phyloP scores from a whole-genome alignment of 768 basidiomycete genomes.

The Boletus tylopilopsis region DNA sequence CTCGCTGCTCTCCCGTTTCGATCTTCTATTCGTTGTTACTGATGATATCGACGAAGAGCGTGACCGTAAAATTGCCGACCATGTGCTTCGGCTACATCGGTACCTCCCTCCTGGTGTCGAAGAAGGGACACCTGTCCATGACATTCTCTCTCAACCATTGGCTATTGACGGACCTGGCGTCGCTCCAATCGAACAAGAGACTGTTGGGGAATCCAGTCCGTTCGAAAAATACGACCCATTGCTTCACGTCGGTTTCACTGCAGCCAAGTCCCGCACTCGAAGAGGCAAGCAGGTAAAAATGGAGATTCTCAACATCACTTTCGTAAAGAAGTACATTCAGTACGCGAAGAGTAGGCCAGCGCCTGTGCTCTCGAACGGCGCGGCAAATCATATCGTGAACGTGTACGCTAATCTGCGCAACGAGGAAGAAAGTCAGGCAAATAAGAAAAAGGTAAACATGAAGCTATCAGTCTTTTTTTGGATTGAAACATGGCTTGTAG shows the following conservation, averaged over 20 bases:
- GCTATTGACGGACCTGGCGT: constrained; percentile 74
- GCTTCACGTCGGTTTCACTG: constrained; percentile 77
- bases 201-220: constrained; percentile 50
- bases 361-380: constrained; percentile 86
- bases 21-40: constrained; percentile 95
- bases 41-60: constrained; percentile 96
- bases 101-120: constrained; percentile 96
- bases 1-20: constrained; percentile 97
- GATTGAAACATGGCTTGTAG: constrained; percentile 39
- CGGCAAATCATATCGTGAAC: constrained; percentile 90
- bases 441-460: constrained; percentile 70
- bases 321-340: constrained; percentile 98
- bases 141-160: constrained; percentile 84
- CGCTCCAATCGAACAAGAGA: constrained; percentile 36
- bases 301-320: constrained; percentile 88
- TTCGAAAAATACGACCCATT: constrained; percentile 98
- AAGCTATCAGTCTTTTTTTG: neutral
- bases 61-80: constrained; percentile 94
- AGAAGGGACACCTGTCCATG: constrained; percentile 88
- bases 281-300: constrained; percentile 58
- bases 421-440: constrained; percentile 79
- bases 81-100: constrained; percentile 95
- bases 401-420: constrained; percentile 91
- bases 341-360: constrained; percentile 89
- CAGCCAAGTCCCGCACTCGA: constrained; percentile 46